Conservation (phyloP, 768 basidiomycete genomes). For the Suillus occidentalis region DNA sequence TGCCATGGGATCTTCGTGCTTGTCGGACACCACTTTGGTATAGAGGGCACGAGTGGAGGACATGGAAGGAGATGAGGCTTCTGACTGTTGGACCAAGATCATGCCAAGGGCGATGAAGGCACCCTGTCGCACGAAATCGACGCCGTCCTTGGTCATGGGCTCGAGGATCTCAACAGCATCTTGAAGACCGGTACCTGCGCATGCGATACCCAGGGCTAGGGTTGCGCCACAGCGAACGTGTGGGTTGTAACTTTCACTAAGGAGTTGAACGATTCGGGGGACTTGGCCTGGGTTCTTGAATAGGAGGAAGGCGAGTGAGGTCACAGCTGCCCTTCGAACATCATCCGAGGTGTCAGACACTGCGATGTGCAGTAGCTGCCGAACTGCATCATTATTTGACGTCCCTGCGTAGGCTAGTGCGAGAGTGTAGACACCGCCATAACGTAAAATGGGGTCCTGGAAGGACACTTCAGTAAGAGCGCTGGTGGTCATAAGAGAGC, state of each 20-base stretch:
- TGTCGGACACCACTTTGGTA: constrained; percentile 87
- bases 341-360: constrained; percentile 99
- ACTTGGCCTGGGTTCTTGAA: constrained; percentile 98
- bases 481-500: background rate
- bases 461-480: constrained; percentile 11
- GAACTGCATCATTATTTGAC: constrained; percentile 89
- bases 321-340: constrained; percentile 95
- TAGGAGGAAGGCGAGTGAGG: constrained; percentile 90
- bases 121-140: constrained; percentile 98
- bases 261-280: constrained; percentile 92
- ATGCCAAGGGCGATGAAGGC: constrained; percentile 95
- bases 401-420: constrained; percentile 97
- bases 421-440: constrained; percentile 96
- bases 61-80: constrained; percentile 82
- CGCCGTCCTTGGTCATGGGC: constrained; percentile 97
- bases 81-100: constrained; percentile 96
- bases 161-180: constrained; percentile 96
- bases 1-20: constrained; percentile 98
- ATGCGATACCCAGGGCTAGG: constrained; percentile 93
- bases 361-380: constrained; percentile 90
- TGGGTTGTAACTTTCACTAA: constrained; percentile 98
- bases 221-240: constrained; percentile 98
- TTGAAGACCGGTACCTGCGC: constrained; percentile 89
- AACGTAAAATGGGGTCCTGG: constrained; percentile 94
- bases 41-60: constrained; percentile 82